phyloP scores from a whole-genome alignment of 805 yeast species.

The Lipomyces starkeyi region DNA sequence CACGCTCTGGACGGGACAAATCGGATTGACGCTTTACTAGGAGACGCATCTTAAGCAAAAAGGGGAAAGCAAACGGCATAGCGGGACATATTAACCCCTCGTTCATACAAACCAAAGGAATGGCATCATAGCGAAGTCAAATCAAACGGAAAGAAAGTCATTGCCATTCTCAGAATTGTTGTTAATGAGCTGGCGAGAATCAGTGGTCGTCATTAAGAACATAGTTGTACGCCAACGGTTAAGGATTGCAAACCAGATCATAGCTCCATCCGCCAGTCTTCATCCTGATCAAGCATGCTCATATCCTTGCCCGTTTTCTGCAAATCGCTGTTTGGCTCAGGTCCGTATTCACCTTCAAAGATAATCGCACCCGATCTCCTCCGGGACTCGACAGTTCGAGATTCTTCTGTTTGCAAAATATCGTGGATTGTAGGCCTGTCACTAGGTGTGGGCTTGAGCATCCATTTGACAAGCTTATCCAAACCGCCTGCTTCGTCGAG shows the following conservation, averaged over 20 bases:
- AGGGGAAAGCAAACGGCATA: background rate
- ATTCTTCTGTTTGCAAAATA: conserved; percentile 73
- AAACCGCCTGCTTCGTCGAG: conserved; percentile 67
- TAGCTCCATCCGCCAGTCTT: conserved; percentile 41
- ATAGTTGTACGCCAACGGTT: too few relatives aligned
- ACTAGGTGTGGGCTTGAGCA: conserved; percentile 84
- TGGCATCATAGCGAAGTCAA: background rate
- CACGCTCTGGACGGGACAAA: background rate
- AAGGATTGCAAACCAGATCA: background rate
- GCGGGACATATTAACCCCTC: background rate
- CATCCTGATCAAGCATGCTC: conserved; percentile 34
- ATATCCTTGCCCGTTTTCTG: conserved; percentile 16
- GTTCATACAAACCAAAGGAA: background rate
- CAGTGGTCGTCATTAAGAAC: background rate
- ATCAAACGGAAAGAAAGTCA: conserved; percentile 2
- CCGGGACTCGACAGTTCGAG: conserved; percentile 75
- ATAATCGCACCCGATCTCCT: conserved; percentile 92
- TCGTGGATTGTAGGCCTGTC: conserved; percentile 80
- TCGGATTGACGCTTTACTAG: background rate
- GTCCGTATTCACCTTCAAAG: conserved; percentile 95
- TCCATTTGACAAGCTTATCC: conserved; percentile 81
- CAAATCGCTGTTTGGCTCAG: conserved; percentile 56
- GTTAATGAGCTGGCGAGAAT: background rate
- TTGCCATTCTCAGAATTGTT: background rate
- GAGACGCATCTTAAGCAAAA: conserved; percentile 2